These are phyloP conservation scores for Aphanomyces stellatus DNA, from an alignment of 352 stramenopile species.

Conservation along the genomic window DNA sequence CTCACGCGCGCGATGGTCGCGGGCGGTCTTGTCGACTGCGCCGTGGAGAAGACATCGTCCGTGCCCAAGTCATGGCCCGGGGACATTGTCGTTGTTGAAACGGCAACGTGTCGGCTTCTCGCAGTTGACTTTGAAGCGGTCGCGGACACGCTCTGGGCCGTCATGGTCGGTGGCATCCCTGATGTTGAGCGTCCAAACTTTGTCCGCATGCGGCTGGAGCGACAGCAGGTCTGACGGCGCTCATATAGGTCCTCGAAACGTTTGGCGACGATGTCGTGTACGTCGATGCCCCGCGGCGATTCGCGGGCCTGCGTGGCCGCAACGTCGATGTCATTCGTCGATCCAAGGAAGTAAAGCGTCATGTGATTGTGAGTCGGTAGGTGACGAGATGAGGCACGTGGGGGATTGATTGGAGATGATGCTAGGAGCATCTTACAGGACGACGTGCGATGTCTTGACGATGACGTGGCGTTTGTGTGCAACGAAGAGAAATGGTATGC, in stretches of 20 bases:
- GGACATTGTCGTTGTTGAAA: not conserved
- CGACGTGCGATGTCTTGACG: not conserved
- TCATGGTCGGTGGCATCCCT: not conserved
- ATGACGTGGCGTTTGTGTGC: not conserved
- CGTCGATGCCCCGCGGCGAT: not conserved
- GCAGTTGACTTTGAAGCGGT: not conserved
- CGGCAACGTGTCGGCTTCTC: not conserved
- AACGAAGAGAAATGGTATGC: not conserved
- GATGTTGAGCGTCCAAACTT: too few species aligned
- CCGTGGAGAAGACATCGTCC: not conserved
- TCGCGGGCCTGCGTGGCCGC: not conserved
- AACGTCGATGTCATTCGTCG: not conserved
- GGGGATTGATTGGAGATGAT: not conserved
- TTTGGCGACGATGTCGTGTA: not conserved
- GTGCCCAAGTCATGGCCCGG: not conserved
- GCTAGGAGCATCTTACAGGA: not conserved
- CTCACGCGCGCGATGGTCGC: not conserved
- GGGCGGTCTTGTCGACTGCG: not conserved
- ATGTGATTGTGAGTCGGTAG: not conserved
- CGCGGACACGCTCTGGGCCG: not conserved
- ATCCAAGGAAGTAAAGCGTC: not conserved
- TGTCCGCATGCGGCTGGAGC: too few species aligned
- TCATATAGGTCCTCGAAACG: not conserved
- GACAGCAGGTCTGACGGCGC: too few species aligned
- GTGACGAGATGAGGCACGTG: not conserved